Base-by-base conservation (phyloP, 1,284 basidiomycete genomes). In the Marasmius tenuissimus region DNA sequence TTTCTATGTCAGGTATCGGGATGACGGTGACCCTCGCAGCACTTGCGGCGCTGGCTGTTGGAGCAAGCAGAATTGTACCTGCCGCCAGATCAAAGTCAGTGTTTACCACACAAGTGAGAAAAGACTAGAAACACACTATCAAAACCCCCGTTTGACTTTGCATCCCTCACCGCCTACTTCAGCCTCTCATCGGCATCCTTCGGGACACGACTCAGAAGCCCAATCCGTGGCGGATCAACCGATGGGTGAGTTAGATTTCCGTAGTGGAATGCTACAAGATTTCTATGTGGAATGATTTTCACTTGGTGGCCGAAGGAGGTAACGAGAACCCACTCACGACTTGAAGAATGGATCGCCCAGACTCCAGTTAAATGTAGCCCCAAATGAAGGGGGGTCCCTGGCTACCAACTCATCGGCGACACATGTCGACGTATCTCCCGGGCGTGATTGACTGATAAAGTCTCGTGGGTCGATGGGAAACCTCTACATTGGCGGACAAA, bases 391-490 rank as follows among this genome's bases (percentile, higher is more conserved):
- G 9, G 79, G 75, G 59, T 88, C 86, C 8, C 86, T 88, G 4
- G 76, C 51, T 0, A 80, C 82, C 49, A 89, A 60, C 61, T 81
- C 85, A 47, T 51, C 47, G 33, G 82, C 75, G 52, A 72, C 66
- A 66, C 87, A 89, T 4, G 72, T 72, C 14, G 73, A 72, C 1
- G 80, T 74, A 60, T 81, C 74, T 34, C 74, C 75, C 1, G 68
- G 61, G 49, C 65, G 70, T 33, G 72, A 70, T 65, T 81, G 81
- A 5, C 73, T 69, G 12, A 82, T 72, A 63, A 90, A 86, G 70
- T 90, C 88, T 40, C 86, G 81, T 34, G 88, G 84, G 70, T 89
- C 88, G 38, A 89, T 79, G 4, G 85, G 81, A 73, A 90, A 91
- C 61, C 81, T 71, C 66, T 57, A 47, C 12, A 56, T 5, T 27